These are phyloP conservation scores for Citrullus amarus DNA, from an alignment of 306 rosid genomes.

Conservation along the genomic window DNA sequence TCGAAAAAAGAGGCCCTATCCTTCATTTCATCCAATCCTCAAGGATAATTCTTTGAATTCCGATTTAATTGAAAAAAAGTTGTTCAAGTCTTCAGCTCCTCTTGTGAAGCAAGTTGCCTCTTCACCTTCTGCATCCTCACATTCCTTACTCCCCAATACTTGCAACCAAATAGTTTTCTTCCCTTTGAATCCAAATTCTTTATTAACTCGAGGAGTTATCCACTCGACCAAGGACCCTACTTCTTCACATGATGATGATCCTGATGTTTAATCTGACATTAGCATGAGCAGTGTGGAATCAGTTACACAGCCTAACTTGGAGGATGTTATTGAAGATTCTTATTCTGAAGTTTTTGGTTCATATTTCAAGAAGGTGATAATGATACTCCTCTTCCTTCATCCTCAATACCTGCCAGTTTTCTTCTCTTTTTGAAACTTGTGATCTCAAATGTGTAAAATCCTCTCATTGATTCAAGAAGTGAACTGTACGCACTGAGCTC, in stretches of 20 bases:
- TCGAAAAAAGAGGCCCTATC: too few relatives aligned
- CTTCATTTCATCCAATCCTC: too few relatives aligned
- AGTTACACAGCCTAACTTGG: neutral
- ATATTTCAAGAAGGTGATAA: neutral
- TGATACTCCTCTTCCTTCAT: neutral
- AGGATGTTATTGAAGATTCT: neutral
- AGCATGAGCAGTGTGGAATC: neutral
- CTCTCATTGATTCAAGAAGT: too few relatives aligned
- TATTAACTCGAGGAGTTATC: neutral
- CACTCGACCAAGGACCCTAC: neutral
- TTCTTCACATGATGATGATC: neutral
- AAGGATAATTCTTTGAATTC: too few relatives aligned
- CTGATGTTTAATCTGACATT: neutral
- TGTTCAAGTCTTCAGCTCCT: too few relatives aligned
- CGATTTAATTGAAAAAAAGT: too few relatives aligned
- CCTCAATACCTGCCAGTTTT: neutral
- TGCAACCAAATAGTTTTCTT: neutral
- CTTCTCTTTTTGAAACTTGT: neutral
- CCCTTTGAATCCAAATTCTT: neutral
- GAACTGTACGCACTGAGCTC: conserved; percentile 18
- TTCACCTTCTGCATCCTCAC: neutral
- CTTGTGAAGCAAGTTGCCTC: too few relatives aligned
- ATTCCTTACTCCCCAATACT: neutral
- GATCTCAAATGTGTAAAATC: too few relatives aligned
- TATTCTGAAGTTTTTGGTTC: neutral